Percentiles rank a stretch among this genome's conserved stretches.
Evolutionary conservation across 305 asterid genomes (phyloP).

Genomic region (Rubia balearica): DNA sequence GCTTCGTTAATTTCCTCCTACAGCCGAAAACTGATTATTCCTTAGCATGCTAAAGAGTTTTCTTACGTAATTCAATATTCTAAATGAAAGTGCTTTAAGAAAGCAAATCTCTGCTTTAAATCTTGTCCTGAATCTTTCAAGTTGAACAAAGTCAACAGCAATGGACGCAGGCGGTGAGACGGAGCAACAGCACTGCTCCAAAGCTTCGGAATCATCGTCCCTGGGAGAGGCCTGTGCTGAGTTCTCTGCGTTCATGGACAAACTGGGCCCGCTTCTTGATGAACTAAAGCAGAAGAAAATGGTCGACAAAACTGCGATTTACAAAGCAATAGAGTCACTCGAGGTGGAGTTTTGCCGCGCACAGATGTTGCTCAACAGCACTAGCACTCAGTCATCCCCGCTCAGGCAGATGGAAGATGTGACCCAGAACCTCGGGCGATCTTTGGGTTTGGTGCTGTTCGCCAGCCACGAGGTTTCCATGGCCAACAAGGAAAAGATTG

Average conservation of each 20-base stretch:
- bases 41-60: not conserved
- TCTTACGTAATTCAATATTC: not conserved
- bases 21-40: not conserved
- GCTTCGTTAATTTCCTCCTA: not conserved
- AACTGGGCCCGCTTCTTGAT: constrained; percentile 45
- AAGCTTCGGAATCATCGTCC: constrained; percentile 38
- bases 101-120: not conserved
- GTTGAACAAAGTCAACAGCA: not conserved
- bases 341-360: constrained; percentile 53
- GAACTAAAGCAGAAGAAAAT: constrained; percentile 39
- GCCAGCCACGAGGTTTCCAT: constrained; percentile 57
- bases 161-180: constrained; percentile 30
- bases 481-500: constrained; percentile 44
- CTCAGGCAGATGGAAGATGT: constrained; percentile 45
- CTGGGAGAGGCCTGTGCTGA: constrained; percentile 46
- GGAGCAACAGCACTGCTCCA: constrained; percentile 17
- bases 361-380: constrained; percentile 28
- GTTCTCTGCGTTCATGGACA: constrained; percentile 48
- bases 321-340: constrained; percentile 58
- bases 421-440: constrained; percentile 61
- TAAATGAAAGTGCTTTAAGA: not conserved
- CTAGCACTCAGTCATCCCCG: constrained; percentile 36
- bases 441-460: constrained; percentile 73
- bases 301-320: constrained; percentile 33
- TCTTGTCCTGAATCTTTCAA: constrained; percentile 2